Conservation (phyloP, 2,329 filamentous ascomycete genomes). For the Chrysosphaeria jannelii region DNA sequence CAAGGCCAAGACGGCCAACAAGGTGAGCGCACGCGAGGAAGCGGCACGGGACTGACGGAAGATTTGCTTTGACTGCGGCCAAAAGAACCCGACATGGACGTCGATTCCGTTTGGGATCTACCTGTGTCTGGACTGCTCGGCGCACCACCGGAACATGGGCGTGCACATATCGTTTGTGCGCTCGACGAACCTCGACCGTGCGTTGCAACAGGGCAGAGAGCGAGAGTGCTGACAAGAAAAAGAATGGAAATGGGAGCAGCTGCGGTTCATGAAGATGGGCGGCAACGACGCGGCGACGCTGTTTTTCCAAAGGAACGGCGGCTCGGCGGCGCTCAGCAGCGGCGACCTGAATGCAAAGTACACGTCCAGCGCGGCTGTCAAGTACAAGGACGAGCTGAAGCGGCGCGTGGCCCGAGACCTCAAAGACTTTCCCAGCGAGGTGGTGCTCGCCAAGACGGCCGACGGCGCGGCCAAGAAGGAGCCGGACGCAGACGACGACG, state of each 20-base stretch:
- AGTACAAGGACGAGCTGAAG: conserved; percentile 95
- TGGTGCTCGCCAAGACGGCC: conserved; percentile 50
- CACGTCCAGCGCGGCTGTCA: conserved; percentile 67
- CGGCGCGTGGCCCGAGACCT: conserved; percentile 57
- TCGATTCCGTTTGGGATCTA: conserved; percentile 91
- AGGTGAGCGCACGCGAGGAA: conserved; percentile 30
- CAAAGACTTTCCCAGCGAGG: conserved; percentile 61
- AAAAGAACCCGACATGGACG: conserved; percentile 96
- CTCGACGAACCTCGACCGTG: conserved; percentile 95
- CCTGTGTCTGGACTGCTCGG: conserved; percentile 88
- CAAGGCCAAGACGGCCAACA: conserved; percentile 82
- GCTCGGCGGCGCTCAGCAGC: conserved; percentile 74
- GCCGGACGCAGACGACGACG: conserved; percentile 55
- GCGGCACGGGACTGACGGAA: conserved; percentile 11
- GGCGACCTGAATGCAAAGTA: conserved; percentile 97
- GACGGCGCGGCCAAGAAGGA: conserved; percentile 40
- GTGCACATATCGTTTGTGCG: conserved; percentile 98
- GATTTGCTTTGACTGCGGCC: conserved; percentile 95
- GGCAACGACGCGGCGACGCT: conserved; percentile 96
- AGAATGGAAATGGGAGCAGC: conserved; percentile 97
- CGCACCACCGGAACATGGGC: conserved; percentile 88
- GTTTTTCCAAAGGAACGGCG: conserved; percentile 91
- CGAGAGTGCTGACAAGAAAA: neutral
- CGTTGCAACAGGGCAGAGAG: neutral
- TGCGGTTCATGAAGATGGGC: conserved; percentile 91